These are phyloP conservation scores for Nitzschia sp. DNA, from an alignment of 108 stramenopile species.

Conservation along the genomic window DNA sequence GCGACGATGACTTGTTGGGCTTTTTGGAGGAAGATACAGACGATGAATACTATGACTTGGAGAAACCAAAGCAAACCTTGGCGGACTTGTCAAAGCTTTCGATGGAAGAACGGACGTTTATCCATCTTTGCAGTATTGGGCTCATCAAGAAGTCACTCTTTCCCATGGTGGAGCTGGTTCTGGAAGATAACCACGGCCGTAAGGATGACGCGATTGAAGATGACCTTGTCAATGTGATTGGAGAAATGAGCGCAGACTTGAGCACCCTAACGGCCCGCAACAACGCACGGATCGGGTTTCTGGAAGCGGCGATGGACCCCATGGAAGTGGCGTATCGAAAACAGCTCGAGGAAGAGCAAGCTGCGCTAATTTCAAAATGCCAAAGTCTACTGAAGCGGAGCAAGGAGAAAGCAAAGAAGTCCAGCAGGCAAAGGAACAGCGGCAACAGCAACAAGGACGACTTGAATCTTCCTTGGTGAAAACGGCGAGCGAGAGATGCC, in stretches of 20 bases:
- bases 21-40: conserved; percentile 42
- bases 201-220: conserved; percentile 14
- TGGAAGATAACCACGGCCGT: conserved; percentile 1
- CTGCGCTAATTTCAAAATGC: conserved; percentile 27
- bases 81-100: conserved; percentile 40
- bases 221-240: conserved; percentile 31
- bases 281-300: conserved; percentile 31
- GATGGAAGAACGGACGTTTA: conserved; percentile 38
- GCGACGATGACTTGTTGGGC: conserved; percentile 16
- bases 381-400: conserved; percentile 36
- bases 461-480: conserved; percentile 41
- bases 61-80: not conserved
- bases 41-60: conserved; percentile 11
- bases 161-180: conserved; percentile 18
- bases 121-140: conserved; percentile 29
- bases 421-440: conserved; percentile 11
- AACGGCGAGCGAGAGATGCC: no score
- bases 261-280: conserved; percentile 14
- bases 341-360: conserved; percentile 33
- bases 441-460: conserved; percentile 17
- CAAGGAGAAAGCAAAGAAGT: conserved; percentile 44
- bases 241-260: conserved; percentile 34
- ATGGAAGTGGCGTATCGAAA: conserved; percentile 15
- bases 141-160: conserved; percentile 24
- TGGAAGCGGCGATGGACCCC: conserved; percentile 26